These are phyloP conservation scores for Phytophthora chlamydospora DNA, from an alignment of 352 stramenopile genomes.

Conservation along the genomic window DNA sequence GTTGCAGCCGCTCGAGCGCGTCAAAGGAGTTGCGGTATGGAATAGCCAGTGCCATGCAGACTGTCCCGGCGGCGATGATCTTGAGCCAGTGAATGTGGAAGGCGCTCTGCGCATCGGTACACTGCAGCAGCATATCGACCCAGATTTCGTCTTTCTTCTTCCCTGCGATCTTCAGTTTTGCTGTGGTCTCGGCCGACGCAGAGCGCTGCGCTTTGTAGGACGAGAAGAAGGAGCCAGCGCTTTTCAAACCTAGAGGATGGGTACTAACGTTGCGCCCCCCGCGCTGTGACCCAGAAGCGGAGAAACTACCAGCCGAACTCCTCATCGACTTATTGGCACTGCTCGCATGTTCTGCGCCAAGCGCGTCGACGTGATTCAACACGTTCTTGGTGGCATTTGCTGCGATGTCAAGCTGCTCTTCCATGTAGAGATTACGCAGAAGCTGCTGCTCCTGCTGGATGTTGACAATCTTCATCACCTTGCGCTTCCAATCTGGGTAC, in stretches of 20 bases:
- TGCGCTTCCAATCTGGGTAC: slow-evolving; percentile 70
- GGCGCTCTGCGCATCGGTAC: slow-evolving; percentile 49
- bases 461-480: slow-evolving; percentile 60
- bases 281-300: not conserved
- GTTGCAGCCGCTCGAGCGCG: slow-evolving; percentile 27
- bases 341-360: not conserved
- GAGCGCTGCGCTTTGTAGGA: slow-evolving; percentile 38
- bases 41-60: slow-evolving; percentile 50
- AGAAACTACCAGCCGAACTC: slow-evolving; percentile 12
- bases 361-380: slow-evolving; percentile 25
- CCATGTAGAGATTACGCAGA: slow-evolving; percentile 61
- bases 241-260: slow-evolving; percentile 13
- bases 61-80: slow-evolving; percentile 32
- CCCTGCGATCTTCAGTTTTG: slow-evolving; percentile 1
- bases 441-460: slow-evolving; percentile 61
- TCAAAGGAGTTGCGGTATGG: slow-evolving; percentile 58
- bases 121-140: slow-evolving; percentile 54
- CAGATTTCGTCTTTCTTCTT: slow-evolving; percentile 39
- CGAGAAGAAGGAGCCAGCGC: slow-evolving; percentile 25
- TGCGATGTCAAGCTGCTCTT: slow-evolving; percentile 58
- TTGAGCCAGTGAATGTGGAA: slow-evolving; percentile 51
- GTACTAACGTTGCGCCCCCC: not conserved
- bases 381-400: slow-evolving; percentile 14
- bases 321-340: not conserved
- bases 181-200: slow-evolving; percentile 8